phyloP scores from a whole-genome alignment of 352 stramenopile species.

The Globisporangium sylvaticum region DNA sequence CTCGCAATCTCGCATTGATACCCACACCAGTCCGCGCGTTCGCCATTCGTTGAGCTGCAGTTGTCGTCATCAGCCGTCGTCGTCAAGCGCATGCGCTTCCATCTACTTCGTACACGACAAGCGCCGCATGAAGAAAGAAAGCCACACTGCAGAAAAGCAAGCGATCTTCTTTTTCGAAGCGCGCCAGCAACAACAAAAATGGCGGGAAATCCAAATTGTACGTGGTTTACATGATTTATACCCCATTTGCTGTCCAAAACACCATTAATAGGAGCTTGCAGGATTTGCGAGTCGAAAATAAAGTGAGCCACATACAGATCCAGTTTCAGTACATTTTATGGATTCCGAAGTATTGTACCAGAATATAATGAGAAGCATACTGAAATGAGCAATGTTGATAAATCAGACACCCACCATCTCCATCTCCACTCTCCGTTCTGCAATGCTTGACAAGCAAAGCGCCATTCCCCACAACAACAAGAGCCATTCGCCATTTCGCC shows the following conservation, averaged over 20 bases:
- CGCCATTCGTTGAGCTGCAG: neutral
- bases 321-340: too few species aligned
- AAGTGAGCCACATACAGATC: too few species aligned
- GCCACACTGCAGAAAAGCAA: neutral
- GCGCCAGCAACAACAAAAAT: neutral
- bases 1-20: neutral
- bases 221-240: neutral
- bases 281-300: too few species aligned
- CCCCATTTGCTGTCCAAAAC: too few species aligned
- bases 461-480: neutral
- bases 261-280: too few species aligned
- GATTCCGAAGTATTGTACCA: too few species aligned
- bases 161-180: neutral
- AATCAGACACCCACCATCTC: neutral
- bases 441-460: neutral
- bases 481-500: neutral
- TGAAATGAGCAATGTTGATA: neutral
- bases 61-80: slow-evolving; percentile 7
- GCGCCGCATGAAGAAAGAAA: neutral
- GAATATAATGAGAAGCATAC: too few species aligned
- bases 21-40: neutral
- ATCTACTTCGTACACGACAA: neutral
- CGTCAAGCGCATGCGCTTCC: neutral
- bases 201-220: neutral
- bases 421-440: neutral